A percentile compares a stretch with the other conserved stretches of the same genome.
These are phyloP conservation scores for Croton setiger DNA, from an alignment of 441 rosid genomes.

Conservation along the genomic window DNA sequence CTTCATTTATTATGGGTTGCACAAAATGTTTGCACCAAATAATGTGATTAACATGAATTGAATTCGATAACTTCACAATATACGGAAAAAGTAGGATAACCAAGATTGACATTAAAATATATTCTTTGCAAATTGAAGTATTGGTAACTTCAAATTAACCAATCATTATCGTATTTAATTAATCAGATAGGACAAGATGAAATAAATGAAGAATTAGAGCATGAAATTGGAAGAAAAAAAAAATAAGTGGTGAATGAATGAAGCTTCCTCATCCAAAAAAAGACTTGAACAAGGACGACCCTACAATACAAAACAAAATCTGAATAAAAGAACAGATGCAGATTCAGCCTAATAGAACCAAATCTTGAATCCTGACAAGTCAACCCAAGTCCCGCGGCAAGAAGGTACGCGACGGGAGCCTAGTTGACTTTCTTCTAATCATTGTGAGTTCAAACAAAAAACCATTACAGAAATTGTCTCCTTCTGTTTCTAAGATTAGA, in stretches of 20 bases:
- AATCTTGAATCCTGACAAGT: conserved; percentile 37
- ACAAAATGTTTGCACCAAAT: too few relatives aligned
- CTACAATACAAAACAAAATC: conserved; percentile 6
- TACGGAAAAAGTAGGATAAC: too few relatives aligned
- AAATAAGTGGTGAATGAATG: not conserved
- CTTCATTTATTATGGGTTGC: too few relatives aligned
- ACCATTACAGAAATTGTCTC: conserved; percentile 21
- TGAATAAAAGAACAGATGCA: not conserved
- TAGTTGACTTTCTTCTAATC: conserved; percentile 31
- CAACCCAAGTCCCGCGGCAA: conserved; percentile 28
- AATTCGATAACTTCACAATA: too few relatives aligned
- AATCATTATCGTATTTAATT: not conserved
- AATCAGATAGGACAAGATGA: not conserved
- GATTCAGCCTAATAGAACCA: conserved; percentile 31
- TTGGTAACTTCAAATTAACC: too few relatives aligned
- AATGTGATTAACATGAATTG: too few relatives aligned
- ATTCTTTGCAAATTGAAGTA: too few relatives aligned
- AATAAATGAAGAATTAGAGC: not conserved
- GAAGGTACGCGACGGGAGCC: conserved; percentile 27
- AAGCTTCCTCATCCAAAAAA: conserved; percentile 1
- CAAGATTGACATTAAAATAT: too few relatives aligned
- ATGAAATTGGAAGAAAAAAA: not conserved
- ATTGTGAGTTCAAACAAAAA: conserved; percentile 11
- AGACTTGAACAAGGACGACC: conserved; percentile 8
- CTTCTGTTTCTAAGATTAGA: not conserved